Base-by-base conservation (phyloP, 768 basidiomycete species). In the Trametes punicea region DNA sequence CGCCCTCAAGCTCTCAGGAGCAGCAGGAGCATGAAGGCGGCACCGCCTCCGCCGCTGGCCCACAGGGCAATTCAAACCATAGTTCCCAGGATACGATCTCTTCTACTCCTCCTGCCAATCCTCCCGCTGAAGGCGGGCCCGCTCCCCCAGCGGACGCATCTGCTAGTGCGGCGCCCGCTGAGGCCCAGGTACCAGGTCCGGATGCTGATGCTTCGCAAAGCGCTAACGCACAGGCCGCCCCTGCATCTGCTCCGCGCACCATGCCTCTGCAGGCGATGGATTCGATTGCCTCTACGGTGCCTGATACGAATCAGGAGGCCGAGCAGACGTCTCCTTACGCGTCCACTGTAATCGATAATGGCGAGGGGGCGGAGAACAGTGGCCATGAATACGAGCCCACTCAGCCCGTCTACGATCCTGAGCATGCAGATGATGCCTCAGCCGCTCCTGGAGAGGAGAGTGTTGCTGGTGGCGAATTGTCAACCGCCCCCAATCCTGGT, bases 271-370 rank as follows among this genome's bases (percentile, higher is more conserved):
- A 77, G 66, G 68, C 75, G 18, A 66, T 62, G 16, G 67, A 78
- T 51, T 82, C 81, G 16, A 70, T 72, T 27, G 76, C 82, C 6
- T 75, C 82, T 36, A 85, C 84, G 27, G 67, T 85, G 36, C 69
- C 79, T 45, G 75, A 81, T 62, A 67, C 79, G 55, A 75, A 77
- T 45, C 67, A 61, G 27, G 69, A 63, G 29, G 70, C 44, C 4
- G 49, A 52, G 6, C 52, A 50, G 13, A 23, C 38, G 4, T 58
- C 59, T 11, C 57, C 66, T 3, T 65, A 63, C 42, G 53, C 60
- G 2, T 62, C 65, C 18, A 64, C 66, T 20, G 58, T 62, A 13
- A 50, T 65, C 44, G 57, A 61, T 21, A 51, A 51, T 15, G 44
- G 38, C 48, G 57, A 59, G 1, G 44, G 34, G 18, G 23, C 46